These are phyloP conservation scores for Coccinonectria pachysandricola DNA, from an alignment of 2,329 filamentous ascomycete species.

Conservation along the genomic window DNA sequence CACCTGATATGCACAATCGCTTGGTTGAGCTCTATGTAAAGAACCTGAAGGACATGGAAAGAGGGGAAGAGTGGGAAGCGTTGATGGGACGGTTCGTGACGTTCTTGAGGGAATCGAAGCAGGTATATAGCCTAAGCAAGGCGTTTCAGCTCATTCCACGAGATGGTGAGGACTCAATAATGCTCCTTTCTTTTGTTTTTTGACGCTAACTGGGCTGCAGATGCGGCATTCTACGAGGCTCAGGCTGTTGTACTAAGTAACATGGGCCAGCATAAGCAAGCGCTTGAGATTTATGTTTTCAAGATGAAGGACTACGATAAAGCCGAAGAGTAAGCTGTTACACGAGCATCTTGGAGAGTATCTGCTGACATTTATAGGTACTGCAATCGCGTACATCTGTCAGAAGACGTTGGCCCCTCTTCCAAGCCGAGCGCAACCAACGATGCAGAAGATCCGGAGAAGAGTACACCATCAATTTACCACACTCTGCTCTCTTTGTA, in stretches of 20 bases:
- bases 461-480: slow-evolving; percentile 69
- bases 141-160: slow-evolving; percentile 69
- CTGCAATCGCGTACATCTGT: slow-evolving; percentile 75
- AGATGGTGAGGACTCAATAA: slow-evolving; percentile 63
- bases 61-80: slow-evolving; percentile 40
- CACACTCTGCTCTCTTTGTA: slow-evolving; percentile 85
- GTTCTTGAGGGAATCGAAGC: slow-evolving; percentile 65
- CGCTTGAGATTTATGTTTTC: slow-evolving; percentile 95
- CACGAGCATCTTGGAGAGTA: background rate
- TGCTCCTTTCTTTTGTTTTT: background rate
- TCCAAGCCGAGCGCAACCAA: slow-evolving; percentile 25
- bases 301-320: slow-evolving; percentile 79
- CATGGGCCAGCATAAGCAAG: slow-evolving; percentile 92
- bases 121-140: slow-evolving; percentile 65
- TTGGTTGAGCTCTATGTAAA: slow-evolving; percentile 62
- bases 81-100: slow-evolving; percentile 57
- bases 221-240: slow-evolving; percentile 78
- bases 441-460: slow-evolving; percentile 29
- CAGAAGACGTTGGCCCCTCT: slow-evolving; percentile 35
- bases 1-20: slow-evolving; percentile 77
- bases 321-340: slow-evolving; percentile 69
- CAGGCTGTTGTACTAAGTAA: slow-evolving; percentile 86
- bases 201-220: slow-evolving; percentile 32
- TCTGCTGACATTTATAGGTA: slow-evolving; percentile 43
- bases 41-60: slow-evolving; percentile 36